Conservation (phyloP, 352 stramenopile species). For the Globisporangium acanthophoron region DNA sequence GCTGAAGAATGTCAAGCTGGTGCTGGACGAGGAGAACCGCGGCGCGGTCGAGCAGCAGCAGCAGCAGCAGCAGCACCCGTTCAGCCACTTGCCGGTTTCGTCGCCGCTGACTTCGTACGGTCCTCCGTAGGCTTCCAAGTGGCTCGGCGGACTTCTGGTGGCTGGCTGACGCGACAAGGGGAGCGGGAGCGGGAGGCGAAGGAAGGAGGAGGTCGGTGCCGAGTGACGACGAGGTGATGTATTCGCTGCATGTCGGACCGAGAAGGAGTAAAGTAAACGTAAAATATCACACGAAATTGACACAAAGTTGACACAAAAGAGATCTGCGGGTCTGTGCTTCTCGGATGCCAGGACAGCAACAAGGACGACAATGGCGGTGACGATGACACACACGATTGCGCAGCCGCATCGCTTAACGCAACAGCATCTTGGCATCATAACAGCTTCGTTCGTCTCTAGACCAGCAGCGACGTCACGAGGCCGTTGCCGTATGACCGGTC, state of each 20-base stretch:
- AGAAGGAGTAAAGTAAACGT: not conserved
- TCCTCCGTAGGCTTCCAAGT: not conserved
- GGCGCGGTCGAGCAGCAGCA: not conserved
- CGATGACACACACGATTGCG: too few relatives aligned
- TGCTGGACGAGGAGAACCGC: conserved; percentile 16
- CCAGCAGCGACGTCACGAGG: conserved; percentile 55
- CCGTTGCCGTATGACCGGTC: conserved; percentile 59
- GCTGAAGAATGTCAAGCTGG: conserved; percentile 39
- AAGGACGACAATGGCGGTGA: too few relatives aligned
- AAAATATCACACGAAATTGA: not conserved
- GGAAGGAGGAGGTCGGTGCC: not conserved
- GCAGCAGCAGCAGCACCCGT: conserved; percentile 2
- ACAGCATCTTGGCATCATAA: not conserved
- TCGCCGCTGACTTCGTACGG: conserved; percentile 1
- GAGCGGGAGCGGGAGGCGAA: too few relatives aligned
- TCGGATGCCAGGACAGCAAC: too few relatives aligned
- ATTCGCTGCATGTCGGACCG: not conserved
- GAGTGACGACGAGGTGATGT: not conserved
- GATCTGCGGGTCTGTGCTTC: not conserved
- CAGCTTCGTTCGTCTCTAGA: conserved; percentile 17
- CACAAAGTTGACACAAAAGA: not conserved
- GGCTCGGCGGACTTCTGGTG: not conserved
- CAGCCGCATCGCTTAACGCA: not conserved
- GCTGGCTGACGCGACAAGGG: not conserved
- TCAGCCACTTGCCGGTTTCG: not conserved